phyloP scores from a whole-genome alignment of 305 asterid species.

The Fraxinus latifolia region DNA sequence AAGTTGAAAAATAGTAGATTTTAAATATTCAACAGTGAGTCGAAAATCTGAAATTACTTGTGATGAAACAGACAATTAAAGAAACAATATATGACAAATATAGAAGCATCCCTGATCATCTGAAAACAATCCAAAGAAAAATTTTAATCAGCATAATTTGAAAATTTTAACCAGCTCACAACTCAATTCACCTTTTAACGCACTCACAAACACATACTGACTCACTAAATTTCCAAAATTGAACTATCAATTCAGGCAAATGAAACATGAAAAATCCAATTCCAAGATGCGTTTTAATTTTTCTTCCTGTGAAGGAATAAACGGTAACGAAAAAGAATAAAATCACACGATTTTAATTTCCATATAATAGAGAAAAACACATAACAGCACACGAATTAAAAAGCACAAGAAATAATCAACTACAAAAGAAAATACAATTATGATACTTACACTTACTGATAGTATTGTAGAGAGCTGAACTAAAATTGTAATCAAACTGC shows the following conservation, averaged over 20 bases:
- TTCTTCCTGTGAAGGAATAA: neutral
- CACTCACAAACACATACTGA: neutral
- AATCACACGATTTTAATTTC: neutral
- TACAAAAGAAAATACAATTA: neutral
- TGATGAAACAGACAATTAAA: neutral
- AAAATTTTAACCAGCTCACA: neutral
- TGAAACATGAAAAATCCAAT: neutral
- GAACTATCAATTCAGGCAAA: neutral
- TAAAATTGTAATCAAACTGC: slow-evolving; percentile 1
- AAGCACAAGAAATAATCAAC: neutral
- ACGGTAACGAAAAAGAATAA: neutral
- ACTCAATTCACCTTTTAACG: slow-evolving; percentile 3
- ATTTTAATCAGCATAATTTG: neutral
- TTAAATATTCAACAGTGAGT: neutral
- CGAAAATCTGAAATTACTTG: neutral
- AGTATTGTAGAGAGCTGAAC: slow-evolving; percentile 1
- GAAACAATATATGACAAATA: neutral
- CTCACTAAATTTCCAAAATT: neutral
- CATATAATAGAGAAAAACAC: neutral
- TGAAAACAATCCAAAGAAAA: neutral
- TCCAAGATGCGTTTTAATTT: neutral
- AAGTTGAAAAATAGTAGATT: slow-evolving; percentile 1
- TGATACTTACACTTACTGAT: neutral
- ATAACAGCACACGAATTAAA: neutral
- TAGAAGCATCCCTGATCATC: slow-evolving; percentile 7